Conservation (phyloP, 768 basidiomycete genomes). For the Auriscalpium microsporum region DNA sequence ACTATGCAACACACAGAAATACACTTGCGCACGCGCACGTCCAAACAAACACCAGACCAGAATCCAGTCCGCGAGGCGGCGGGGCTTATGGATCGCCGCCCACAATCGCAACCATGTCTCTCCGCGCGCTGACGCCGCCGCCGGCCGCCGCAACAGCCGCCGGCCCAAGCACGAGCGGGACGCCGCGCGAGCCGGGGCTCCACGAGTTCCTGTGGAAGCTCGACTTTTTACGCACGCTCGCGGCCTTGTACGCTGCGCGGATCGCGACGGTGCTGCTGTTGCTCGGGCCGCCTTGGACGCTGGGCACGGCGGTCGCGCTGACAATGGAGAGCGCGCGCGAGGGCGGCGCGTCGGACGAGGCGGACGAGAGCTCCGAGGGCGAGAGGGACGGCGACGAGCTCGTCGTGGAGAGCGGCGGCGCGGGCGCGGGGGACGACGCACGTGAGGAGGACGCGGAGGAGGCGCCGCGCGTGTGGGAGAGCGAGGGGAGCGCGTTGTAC, state of each 20-base stretch:
- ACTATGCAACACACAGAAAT: background rate
- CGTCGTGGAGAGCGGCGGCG: constrained; percentile 11
- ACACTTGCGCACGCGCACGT: background rate
- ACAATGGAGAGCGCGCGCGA: constrained; percentile 3
- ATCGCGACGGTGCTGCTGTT: constrained; percentile 33
- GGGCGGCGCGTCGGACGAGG: background rate
- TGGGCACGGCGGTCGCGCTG: background rate
- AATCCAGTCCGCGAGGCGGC: background rate
- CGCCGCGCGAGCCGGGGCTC: constrained; percentile 23
- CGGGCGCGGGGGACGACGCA: constrained; percentile 11
- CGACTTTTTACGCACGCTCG: constrained; percentile 38
- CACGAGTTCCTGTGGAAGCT: constrained; percentile 45
- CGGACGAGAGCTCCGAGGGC: constrained; percentile 13
- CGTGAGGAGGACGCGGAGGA: constrained; percentile 13
- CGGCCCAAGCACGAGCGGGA: background rate
- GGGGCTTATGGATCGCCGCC: background rate
- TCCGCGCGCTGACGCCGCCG: background rate
- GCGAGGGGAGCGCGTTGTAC: constrained; percentile 11
- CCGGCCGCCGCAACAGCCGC: background rate
- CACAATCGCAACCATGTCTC: constrained; percentile 5
- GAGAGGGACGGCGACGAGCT: constrained; percentile 19
- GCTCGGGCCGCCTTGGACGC: background rate
- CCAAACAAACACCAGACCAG: background rate
- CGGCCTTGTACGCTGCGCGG: constrained; percentile 39
- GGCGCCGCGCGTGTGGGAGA: constrained; percentile 11